Evolutionary conservation across 345 rosid genomes (phyloP), one percentile per base, ranked within the genome.

Genomic region (Gossypium ekmanianum): DNA sequence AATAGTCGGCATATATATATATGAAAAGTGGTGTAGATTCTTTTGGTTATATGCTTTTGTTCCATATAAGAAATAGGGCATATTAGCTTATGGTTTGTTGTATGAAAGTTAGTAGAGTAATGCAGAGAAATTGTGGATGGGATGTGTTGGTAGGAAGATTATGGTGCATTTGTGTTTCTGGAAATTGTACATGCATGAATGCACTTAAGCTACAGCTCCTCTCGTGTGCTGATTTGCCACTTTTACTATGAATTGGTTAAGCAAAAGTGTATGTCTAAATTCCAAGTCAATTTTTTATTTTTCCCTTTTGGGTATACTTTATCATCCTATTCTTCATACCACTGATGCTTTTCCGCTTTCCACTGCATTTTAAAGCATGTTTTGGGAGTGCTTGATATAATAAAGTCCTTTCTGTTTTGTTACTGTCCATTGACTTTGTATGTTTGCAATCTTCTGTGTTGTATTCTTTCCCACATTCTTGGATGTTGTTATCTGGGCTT

Each of bases 401-500:
- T 68, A 26, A 68, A 27, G 43, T 27, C 58, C 22, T 68, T 14
- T 20, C 72, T 50, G 22, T 50, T 26, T 48, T 50, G 13, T 68
- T 22, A 50, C 44, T 11, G 10, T 8, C 44, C 51, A 16, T 16
- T 69, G 9, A 29, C 51, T 48, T 48, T 68, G 20, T 26, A 68
- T 48, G 56, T 24, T 2, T 10, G 9, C 45, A 27, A 16, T 27
- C 22, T 26, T 24, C 7, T 43, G 68, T 18, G n/a, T 43, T 59
- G 45, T 20, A 18, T 24, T 59, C 4, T 22, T 43, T 1, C 62
- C 48, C 44, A 41, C 24, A 51, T n/a, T 73, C 50, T 67, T 18
- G 81, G 43, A 11, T 50, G 50, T 44, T 45, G 11, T 67, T 80
- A 82, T 68, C 73, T 61, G 74, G 77, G 72, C 85, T 88, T 88